Conservation (phyloP, 2,329 filamentous ascomycete genomes). For the Arachnopeziza araneosa region DNA sequence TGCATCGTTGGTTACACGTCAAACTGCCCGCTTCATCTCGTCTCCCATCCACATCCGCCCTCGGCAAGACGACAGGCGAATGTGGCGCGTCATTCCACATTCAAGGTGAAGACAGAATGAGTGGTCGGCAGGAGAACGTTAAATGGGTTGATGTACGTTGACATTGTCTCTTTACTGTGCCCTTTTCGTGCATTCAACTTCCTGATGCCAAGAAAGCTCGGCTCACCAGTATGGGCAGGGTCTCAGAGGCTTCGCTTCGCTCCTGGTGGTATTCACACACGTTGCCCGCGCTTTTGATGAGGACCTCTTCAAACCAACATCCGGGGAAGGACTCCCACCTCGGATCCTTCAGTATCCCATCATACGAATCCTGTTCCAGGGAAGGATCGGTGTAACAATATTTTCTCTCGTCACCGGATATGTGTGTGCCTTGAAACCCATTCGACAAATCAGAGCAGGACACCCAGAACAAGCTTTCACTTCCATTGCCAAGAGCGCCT, state of each 20-base stretch:
- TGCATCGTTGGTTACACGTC: not conserved
- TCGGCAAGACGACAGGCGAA: not conserved
- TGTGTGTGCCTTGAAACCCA: constrained; percentile 57
- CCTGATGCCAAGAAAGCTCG: not conserved
- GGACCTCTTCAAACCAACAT: constrained; percentile 43
- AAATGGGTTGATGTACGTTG: constrained; percentile 55
- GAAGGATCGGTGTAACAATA: constrained; percentile 59
- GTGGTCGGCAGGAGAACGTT: constrained; percentile 38
- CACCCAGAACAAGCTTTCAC: constrained; percentile 47
- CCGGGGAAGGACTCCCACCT: constrained; percentile 39
- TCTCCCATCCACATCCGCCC: not conserved
- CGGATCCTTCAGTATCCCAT: constrained; percentile 52
- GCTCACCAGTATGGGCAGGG: constrained; percentile 36
- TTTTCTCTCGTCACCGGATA: constrained; percentile 62
- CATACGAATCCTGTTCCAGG: constrained; percentile 53
- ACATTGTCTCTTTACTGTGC: not conserved
- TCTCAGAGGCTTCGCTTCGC: constrained; percentile 49
- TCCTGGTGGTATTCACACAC: constrained; percentile 50
- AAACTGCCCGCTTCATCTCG: not conserved
- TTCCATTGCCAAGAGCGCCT: constrained; percentile 50
- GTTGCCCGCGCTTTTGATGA: constrained; percentile 46
- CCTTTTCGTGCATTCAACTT: not conserved
- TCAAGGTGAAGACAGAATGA: constrained; percentile 16
- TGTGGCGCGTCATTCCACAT: not conserved
- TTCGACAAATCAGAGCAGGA: constrained; percentile 48